Evolutionary conservation across 2,329 filamentous ascomycete species (phyloP).

Genomic region (Clonostachys rosea): DNA sequence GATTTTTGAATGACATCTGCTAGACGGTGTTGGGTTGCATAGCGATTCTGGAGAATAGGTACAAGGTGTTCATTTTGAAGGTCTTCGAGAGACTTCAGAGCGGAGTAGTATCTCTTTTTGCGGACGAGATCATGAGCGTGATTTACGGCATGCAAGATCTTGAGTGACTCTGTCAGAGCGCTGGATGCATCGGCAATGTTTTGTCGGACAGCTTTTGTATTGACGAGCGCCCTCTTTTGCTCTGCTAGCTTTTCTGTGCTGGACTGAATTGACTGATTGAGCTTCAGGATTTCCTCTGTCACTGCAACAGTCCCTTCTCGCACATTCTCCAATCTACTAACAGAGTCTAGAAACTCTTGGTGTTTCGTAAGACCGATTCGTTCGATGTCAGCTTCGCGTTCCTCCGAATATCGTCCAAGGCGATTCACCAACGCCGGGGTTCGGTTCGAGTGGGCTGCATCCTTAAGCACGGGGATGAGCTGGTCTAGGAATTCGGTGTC

Average conservation of each 20-base stretch:
- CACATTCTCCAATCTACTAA: conserved; percentile 89
- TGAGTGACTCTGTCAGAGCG: conserved; percentile 84
- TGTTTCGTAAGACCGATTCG: conserved; percentile 92
- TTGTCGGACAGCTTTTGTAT: conserved; percentile 85
- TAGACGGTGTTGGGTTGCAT: conserved; percentile 90
- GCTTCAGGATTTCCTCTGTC: conserved; percentile 83
- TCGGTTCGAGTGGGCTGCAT: conserved; percentile 74
- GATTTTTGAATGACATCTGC: conserved; percentile 95
- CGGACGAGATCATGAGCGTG: conserved; percentile 87
- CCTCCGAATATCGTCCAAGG: conserved; percentile 67
- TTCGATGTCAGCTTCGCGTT: conserved; percentile 89
- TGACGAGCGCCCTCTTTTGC: conserved; percentile 91
- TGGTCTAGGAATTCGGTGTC: conserved; percentile 95
- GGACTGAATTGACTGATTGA: conserved; percentile 91
- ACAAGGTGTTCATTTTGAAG: conserved; percentile 90
- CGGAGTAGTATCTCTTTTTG: conserved; percentile 94
- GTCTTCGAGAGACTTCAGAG: conserved; percentile 89
- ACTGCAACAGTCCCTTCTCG: conserved; percentile 85
- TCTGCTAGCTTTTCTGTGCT: conserved; percentile 92
- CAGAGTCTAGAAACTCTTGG: conserved; percentile 90
- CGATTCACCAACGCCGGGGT: conserved; percentile 72
- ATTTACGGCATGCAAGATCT: conserved; percentile 88
- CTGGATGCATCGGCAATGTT: conserved; percentile 93
- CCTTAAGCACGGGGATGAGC: conserved; percentile 88
- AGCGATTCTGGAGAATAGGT: conserved; percentile 69